These are phyloP conservation scores for Colletotrichum sp. DNA, from an alignment of 2,329 filamentous ascomycete genomes.

Conservation along the genomic window DNA sequence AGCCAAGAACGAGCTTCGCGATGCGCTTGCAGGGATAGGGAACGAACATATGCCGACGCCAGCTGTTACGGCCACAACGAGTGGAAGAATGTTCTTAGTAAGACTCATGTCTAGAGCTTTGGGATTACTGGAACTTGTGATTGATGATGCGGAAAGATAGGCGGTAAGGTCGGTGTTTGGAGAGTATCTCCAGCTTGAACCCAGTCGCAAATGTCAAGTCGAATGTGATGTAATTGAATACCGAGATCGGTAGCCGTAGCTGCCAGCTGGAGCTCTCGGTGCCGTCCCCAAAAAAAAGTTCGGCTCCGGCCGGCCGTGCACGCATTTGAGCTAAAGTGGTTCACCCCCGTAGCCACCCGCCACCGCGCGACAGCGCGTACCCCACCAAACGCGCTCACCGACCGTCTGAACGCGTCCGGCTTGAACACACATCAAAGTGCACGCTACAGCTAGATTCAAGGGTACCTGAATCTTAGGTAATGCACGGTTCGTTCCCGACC, in stretches of 20 bases:
- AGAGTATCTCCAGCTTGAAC: not conserved
- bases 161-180: not conserved
- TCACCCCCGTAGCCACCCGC: not conserved
- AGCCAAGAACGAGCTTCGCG: not conserved
- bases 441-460: not conserved
- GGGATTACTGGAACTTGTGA: not conserved
- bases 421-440: not conserved
- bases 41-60: slow-evolving; percentile 10
- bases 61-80: slow-evolving; percentile 1
- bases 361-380: not conserved
- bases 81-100: not conserved
- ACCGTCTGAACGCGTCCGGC: slow-evolving; percentile 10
- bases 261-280: not conserved
- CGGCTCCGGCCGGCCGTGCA: slow-evolving; percentile 6
- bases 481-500: not conserved
- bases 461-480: slow-evolving; percentile 1
- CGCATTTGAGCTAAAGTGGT: slow-evolving; percentile 6
- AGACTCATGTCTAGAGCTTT: not conserved
- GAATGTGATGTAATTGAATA: not conserved
- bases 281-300: not conserved
- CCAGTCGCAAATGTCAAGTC: not conserved
- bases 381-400: slow-evolving; percentile 15
- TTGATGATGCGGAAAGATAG: not conserved
- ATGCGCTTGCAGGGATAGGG: not conserved
- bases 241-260: not conserved